A percentile compares a stretch with the other conserved stretches of the same genome.
These are phyloP conservation scores for Mortierella sp. DNA, from an alignment of 371 early-diverging fungal species.

Conservation along the genomic window DNA sequence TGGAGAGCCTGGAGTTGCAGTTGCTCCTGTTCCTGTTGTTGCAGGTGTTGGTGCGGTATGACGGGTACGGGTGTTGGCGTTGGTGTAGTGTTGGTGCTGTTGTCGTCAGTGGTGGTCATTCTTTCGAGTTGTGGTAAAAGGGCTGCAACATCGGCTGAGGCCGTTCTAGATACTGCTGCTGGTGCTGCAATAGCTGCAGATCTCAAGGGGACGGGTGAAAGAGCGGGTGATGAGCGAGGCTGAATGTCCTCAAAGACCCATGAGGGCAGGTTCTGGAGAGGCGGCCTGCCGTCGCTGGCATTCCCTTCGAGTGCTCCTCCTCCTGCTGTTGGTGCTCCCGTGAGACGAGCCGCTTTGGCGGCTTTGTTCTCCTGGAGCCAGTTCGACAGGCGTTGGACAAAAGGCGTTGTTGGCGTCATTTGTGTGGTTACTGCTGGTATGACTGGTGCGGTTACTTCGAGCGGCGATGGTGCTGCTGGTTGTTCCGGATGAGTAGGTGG, in stretches of 20 bases:
- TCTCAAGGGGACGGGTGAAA: neutral
- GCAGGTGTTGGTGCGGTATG: slow-evolving; percentile 8
- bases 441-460: neutral
- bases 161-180: neutral
- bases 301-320: neutral
- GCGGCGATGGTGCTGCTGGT: neutral
- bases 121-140: slow-evolving; percentile 24
- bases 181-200: slow-evolving; percentile 1
- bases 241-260: slow-evolving; percentile 32
- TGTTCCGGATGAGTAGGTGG: neutral
- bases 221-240: neutral
- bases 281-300: neutral
- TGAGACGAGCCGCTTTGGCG: slow-evolving; percentile 8
- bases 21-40: slow-evolving; percentile 2
- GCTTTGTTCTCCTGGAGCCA: slow-evolving; percentile 41
- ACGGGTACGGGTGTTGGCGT: neutral
- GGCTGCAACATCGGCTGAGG: neutral
- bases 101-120: slow-evolving; percentile 19
- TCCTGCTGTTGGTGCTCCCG: neutral
- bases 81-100: neutral
- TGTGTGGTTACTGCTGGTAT: neutral
- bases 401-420: slow-evolving; percentile 3
- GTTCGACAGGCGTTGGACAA: slow-evolving; percentile 21
- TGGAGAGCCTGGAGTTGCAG: slow-evolving; percentile 1
- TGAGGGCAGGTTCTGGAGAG: slow-evolving; percentile 18